Base-by-base conservation (phyloP, 2,329 filamentous ascomycete species). In the Xylariaceae sp. region DNA sequence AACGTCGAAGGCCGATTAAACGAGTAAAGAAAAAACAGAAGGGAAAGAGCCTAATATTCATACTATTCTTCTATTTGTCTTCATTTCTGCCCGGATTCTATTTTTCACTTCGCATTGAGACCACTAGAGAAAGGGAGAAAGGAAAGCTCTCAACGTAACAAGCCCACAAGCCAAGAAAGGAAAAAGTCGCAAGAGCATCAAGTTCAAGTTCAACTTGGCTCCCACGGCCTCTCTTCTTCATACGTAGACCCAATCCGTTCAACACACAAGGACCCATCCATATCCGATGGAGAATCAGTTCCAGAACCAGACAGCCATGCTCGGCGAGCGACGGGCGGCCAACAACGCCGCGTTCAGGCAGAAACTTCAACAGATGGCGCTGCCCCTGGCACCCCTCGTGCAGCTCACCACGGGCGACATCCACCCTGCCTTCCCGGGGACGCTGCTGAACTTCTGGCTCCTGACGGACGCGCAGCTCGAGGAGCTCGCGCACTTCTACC, bases 391-490 rank as follows among this genome's bases (percentile, higher is more conserved):
- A 0, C 87, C 88, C 1, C 82, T 92, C 5, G 83, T 88, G 6
- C 81, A 85, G 70, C 72, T 87, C 60, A 76, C 77, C 18, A 82
- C 81, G 1, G 87, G 87, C 43, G 67, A 73, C n/a, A 73, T 87
- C 2, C 87, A 89, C 64, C 81, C 84, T 0, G 69, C 75, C 50
- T 92, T 88, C 69, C 88, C 88, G 1, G 65, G 67, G 16, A 88
- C 83, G 3, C 77, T 91, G 49, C 82, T 92, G 39, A 80, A 81
- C 67, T 90, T 88, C 73, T 89, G 87, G 80, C 83, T 91, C 26
- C 80, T 92, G 30, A 91, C 86, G 13, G 85, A 89, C 68, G 73
- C 73, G 24, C 79, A 92, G 72, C 83, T 91, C 49, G 88, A 92
- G 73, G 75, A 76, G 48, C 79, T 92, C 33, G 88, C 88, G 3